These are phyloP conservation scores for Actinidia arguta DNA, from an alignment of 179 eudicot species.

Conservation along the genomic window DNA sequence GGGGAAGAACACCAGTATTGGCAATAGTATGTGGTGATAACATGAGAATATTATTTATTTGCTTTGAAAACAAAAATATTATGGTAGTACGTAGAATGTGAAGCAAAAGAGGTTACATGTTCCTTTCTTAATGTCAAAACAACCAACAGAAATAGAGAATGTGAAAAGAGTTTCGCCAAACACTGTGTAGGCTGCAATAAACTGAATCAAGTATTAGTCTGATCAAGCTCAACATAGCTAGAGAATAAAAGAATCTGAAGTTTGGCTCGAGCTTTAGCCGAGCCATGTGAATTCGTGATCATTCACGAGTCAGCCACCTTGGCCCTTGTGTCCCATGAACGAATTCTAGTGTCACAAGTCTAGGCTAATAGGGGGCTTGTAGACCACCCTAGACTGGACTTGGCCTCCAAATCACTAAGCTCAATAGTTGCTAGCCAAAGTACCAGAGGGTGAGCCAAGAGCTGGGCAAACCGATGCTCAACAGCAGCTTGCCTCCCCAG, in stretches of 20 bases:
- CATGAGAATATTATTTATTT: not conserved
- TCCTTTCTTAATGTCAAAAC: not conserved
- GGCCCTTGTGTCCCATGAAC: no score
- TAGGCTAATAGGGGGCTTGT: not conserved
- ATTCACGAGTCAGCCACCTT: no score
- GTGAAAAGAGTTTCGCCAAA: not conserved
- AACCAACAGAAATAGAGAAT: not conserved
- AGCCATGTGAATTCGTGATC: not conserved
- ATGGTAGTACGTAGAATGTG: not conserved
- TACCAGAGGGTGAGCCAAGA: not conserved
- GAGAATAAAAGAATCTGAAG: not conserved
- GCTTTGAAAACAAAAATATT: not conserved
- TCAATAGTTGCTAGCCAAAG: not conserved
- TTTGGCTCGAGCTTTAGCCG: not conserved
- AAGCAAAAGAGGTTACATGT: not conserved
- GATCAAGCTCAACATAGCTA: not conserved
- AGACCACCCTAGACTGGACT: not conserved
- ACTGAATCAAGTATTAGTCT: not conserved
- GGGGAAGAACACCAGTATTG: slow-evolving; percentile 7
- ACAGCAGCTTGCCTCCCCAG: not conserved
- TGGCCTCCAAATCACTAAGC: not conserved
- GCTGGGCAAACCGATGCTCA: not conserved
- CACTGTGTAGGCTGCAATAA: not conserved
- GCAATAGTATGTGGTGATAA: not conserved
- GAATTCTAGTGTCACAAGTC: no score